phyloP scores from a whole-genome alignment of 2,329 filamentous ascomycete species.

The Aspergillus novofumigatus region DNA sequence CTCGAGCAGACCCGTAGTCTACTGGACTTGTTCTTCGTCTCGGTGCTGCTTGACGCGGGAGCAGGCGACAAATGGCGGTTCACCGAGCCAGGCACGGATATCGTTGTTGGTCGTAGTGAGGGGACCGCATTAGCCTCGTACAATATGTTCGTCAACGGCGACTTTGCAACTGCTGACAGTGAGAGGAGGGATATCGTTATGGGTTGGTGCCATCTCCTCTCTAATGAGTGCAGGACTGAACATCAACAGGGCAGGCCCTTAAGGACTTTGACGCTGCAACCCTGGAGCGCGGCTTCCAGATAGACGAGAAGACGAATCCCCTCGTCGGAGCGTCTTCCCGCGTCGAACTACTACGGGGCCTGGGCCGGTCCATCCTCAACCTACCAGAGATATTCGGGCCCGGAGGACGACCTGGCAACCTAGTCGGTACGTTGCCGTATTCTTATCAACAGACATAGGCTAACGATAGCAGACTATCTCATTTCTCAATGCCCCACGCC shows the following conservation, averaged over 20 bases:
- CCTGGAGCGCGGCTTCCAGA: constrained; percentile 43
- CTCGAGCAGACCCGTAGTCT: constrained; percentile 50
- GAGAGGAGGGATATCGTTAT: constrained; percentile 10
- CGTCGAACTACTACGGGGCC: constrained; percentile 38
- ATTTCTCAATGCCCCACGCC: constrained; percentile 23
- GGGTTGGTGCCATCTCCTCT: neutral
- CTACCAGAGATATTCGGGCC: constrained; percentile 41
- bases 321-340: constrained; percentile 46
- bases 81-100: constrained; percentile 33
- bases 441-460: too few species aligned
- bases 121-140: constrained; percentile 50
- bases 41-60: constrained; percentile 55
- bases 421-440: too few species aligned
- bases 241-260: constrained; percentile 30
- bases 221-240: neutral
- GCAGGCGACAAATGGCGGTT: constrained; percentile 50
- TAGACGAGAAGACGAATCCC: constrained; percentile 38
- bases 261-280: constrained; percentile 28
- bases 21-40: constrained; percentile 60
- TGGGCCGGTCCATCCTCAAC: constrained; percentile 41
- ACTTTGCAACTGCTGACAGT: constrained; percentile 25
- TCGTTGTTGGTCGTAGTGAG: constrained; percentile 43
- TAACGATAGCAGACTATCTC: constrained; percentile 37
- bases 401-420: constrained; percentile 44
- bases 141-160: constrained; percentile 47